A percentile compares a stretch with the other conserved stretches of the same genome.
These are phyloP conservation scores for Lactifluus subvellereus DNA, from an alignment of 768 basidiomycete genomes.

Conservation along the genomic window DNA sequence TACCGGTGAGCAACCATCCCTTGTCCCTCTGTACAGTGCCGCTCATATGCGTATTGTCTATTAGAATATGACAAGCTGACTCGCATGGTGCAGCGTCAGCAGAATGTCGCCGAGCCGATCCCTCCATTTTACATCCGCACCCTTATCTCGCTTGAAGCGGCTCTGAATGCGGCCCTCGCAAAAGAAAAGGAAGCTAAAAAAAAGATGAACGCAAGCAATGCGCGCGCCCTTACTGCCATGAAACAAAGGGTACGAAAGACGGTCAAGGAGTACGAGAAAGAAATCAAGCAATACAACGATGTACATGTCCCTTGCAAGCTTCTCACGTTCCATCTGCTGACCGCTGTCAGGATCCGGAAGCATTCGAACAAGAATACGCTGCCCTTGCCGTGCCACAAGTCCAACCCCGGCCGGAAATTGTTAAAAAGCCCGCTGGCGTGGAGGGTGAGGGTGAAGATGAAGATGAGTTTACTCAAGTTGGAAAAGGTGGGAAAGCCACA, in stretches of 20 bases:
- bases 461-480: constrained; percentile 74
- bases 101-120: constrained; percentile 78
- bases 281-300: constrained; percentile 71
- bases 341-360: constrained; percentile 72
- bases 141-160: constrained; percentile 65
- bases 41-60: constrained; percentile 5
- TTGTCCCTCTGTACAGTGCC: background rate
- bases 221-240: constrained; percentile 93
- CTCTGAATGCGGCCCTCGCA: constrained; percentile 63
- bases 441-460: constrained; percentile 44
- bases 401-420: constrained; percentile 35
- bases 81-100: constrained; percentile 84
- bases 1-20: constrained; percentile 51
- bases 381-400: constrained; percentile 44
- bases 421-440: constrained; percentile 33
- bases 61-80: constrained; percentile 94
- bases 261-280: constrained; percentile 79
- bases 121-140: constrained; percentile 82
- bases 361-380: constrained; percentile 72
- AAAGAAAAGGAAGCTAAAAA: constrained; percentile 93
- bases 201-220: constrained; percentile 93
- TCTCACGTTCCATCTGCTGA: background rate
- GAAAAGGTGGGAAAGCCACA: constrained; percentile 80
- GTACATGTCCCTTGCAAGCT: constrained; percentile 38
- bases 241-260: constrained; percentile 96